phyloP scores from a whole-genome alignment of 1,284 basidiomycete species.

The Pterulicium gracile region DNA sequence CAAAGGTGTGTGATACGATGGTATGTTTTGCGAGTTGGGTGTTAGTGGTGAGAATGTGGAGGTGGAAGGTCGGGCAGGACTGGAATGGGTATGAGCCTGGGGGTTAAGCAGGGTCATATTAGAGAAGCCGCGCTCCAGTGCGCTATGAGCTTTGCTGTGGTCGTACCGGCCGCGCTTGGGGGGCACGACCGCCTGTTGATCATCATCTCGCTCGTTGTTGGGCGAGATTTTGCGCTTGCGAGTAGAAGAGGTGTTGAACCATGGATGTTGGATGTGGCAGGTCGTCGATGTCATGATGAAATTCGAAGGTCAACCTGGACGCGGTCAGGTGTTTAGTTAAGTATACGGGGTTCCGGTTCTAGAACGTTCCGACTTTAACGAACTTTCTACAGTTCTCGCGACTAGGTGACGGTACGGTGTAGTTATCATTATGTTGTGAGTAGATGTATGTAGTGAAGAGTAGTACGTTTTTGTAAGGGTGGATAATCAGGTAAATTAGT shows the following conservation, averaged over 20 bases:
- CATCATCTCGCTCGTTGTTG: too few relatives aligned
- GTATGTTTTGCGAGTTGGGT: too few relatives aligned
- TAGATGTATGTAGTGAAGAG: too few relatives aligned
- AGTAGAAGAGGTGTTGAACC: not conserved
- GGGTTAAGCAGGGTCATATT: not conserved
- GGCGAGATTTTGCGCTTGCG: not conserved
- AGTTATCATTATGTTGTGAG: too few relatives aligned
- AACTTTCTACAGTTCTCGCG: too few relatives aligned
- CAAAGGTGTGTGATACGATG: too few relatives aligned
- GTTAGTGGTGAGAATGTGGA: not conserved
- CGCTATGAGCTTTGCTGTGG: not conserved
- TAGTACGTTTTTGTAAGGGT: too few relatives aligned
- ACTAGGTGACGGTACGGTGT: too few relatives aligned
- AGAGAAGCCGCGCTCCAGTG: not conserved
- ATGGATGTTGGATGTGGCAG: not conserved
- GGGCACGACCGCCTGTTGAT: too few relatives aligned
- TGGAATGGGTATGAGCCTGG: not conserved
- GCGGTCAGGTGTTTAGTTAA: not conserved
- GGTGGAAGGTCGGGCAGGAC: not conserved
- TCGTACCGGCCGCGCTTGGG: not conserved
- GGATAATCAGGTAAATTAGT: too few relatives aligned
- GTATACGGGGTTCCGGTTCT: too few relatives aligned
- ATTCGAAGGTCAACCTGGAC: not conserved
- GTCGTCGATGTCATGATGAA: not conserved
- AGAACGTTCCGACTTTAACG: too few relatives aligned